Conservation (phyloP, 805 yeast species). For the Candida tammaniensis region DNA sequence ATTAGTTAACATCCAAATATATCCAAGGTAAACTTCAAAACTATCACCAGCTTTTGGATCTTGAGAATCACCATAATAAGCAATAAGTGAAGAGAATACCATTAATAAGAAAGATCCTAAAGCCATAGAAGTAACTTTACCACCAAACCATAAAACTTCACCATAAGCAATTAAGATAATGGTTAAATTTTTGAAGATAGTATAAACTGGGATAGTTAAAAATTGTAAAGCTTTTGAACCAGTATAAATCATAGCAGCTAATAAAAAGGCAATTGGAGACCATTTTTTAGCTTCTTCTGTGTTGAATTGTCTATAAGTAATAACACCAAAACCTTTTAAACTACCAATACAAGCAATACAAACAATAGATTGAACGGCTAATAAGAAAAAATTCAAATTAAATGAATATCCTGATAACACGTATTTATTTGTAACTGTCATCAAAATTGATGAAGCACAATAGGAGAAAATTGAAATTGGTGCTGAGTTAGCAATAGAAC, state of each 20-base stretch:
- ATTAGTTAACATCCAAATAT: slow-evolving; percentile 95
- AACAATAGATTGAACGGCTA: slow-evolving; percentile 85
- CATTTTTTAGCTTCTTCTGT: slow-evolving; percentile 89
- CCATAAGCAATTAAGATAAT: slow-evolving; percentile 97
- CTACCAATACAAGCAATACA: slow-evolving; percentile 71
- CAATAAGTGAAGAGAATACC: slow-evolving; percentile 95
- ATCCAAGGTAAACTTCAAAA: slow-evolving; percentile 62
- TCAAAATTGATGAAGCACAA: slow-evolving; percentile 91
- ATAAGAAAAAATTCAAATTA: slow-evolving; percentile 80
- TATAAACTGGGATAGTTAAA: slow-evolving; percentile 91
- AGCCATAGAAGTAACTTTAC: slow-evolving; percentile 85
- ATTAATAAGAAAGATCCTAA: slow-evolving; percentile 83
- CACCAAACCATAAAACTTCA: slow-evolving; percentile 97
- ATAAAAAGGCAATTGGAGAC: slow-evolving; percentile 87
- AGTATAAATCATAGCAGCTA: slow-evolving; percentile 94
- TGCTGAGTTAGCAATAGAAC: slow-evolving; percentile 49
- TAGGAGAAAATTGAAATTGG: slow-evolving; percentile 74
- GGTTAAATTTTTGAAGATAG: slow-evolving; percentile 96
- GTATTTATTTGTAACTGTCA: slow-evolving; percentile 97
- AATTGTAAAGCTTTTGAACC: slow-evolving; percentile 91
- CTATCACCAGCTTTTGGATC: slow-evolving; percentile 40
- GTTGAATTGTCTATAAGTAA: slow-evolving; percentile 85
- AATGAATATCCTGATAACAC: slow-evolving; percentile 75
- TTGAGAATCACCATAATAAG: slow-evolving; percentile 79
- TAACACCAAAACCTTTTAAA: slow-evolving; percentile 71